phyloP scores from a whole-genome alignment of 192 early-diverging fungal genomes.

The Backusella circina region DNA sequence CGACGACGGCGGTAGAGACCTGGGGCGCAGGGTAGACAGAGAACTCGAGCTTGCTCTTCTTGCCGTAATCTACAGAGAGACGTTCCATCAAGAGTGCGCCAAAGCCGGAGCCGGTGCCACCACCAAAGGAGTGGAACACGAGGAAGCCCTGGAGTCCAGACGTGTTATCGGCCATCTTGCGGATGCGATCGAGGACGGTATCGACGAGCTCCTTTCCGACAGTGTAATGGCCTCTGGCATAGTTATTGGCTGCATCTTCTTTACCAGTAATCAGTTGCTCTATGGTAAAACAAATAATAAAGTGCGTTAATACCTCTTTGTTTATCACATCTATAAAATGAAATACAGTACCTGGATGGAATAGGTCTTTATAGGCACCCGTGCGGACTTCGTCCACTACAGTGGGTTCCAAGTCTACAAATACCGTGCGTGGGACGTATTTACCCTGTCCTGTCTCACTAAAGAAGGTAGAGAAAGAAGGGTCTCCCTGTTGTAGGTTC shows the following conservation, averaged over 20 bases:
- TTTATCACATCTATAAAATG: neutral
- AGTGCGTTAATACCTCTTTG: neutral
- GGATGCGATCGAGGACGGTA: conserved; percentile 90
- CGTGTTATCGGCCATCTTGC: conserved; percentile 97
- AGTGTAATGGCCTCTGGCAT: conserved; percentile 99
- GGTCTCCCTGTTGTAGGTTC: conserved; percentile 4
- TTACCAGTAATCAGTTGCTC: conserved; percentile 99
- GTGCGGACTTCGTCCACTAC: conserved; percentile 98
- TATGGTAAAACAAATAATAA: conserved; percentile 42
- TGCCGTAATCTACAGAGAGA: conserved; percentile 41
- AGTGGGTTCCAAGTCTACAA: conserved; percentile 96
- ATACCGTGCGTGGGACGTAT: conserved; percentile 98
- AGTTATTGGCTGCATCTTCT: conserved; percentile 99
- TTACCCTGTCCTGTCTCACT: conserved; percentile 98
- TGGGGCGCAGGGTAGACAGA: conserved; percentile 98
- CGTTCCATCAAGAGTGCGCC: conserved; percentile 40
- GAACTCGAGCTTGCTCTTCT: conserved; percentile 57
- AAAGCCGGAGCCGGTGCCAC: conserved; percentile 87
- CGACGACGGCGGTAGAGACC: conserved; percentile 94
- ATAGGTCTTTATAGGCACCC: conserved; percentile 91
- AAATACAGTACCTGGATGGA: conserved; percentile 60
- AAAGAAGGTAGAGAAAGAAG: conserved; percentile 96
- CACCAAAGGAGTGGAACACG: conserved; percentile 99
- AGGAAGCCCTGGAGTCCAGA: conserved; percentile 98
- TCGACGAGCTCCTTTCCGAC: conserved; percentile 99